Base-by-base conservation (phyloP, 306 rosid genomes). In the Quillaja saponaria region DNA sequence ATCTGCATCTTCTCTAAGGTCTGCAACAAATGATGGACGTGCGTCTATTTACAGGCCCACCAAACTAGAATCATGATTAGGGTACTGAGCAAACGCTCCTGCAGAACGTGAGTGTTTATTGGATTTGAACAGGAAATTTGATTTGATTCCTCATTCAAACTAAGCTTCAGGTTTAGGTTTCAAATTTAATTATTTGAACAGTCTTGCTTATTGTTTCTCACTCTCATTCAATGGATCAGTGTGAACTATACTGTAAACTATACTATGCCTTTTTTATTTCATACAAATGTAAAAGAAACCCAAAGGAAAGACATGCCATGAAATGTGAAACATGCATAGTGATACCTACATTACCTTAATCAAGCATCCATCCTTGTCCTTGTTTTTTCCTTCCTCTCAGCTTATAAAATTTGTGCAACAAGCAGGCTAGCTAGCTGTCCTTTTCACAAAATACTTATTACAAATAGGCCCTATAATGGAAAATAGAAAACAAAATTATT, bases 311-410 rank as follows among this genome's bases (percentile, higher is more conserved):
- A 81, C 88, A 84, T 85, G 91, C 85, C 82, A 86, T 77, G 84
- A 72, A 92, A 84, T 88, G 90, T 86, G 95, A 86, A 88, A 82
- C 98, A 39, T 12, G 13, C n/a, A 92, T 94, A 77, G 81, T 57
- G 71, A 83, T 95, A 86, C 90, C 76, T 86, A 92, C 83, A 66
- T 77, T 85, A 94, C 78, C 85, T 73, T 72, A 12, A 39, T 12
- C 7, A 56, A 82, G 82, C 81, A 82, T 82, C 97, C 90, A 63
- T 80, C 75, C 81, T 82, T 86, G 92, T 79, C 80, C 95, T 88
- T 74, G 66, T 61, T 55, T 68, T 71, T 77, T 69, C 81, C 79
- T 50, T 39, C 10, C 40, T 37, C 10, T 10, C 10, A 69, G 79
- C 66, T 74, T 61, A 50, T 54, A 76, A 84, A 88, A 88, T 81